These are phyloP conservation scores for Elaeis guineensis DNA, from an alignment of 176 grass and related monocot genomes.

Conservation along the genomic window DNA sequence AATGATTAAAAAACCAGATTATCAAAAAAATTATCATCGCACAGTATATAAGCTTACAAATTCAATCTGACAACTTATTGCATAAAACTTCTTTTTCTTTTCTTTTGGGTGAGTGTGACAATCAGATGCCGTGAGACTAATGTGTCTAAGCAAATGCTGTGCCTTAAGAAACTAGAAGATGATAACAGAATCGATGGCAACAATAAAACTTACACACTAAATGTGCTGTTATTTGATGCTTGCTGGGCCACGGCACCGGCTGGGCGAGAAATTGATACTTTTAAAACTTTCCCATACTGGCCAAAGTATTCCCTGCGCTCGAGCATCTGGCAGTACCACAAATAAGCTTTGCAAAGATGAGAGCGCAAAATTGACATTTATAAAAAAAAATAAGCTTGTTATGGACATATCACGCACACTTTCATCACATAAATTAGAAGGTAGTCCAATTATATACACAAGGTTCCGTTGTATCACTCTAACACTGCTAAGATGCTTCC, in stretches of 20 bases:
- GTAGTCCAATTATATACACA: constrained; percentile 92
- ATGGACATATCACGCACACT: constrained; percentile 38
- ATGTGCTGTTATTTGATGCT: constrained; percentile 55
- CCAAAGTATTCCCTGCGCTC: constrained; percentile 98
- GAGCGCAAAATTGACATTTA: constrained; percentile 6
- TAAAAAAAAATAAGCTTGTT: constrained; percentile 7
- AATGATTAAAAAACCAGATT: no score
- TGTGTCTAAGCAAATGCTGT: no score
- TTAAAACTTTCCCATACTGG: constrained; percentile 91
- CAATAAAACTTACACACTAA: constrained; percentile 68
- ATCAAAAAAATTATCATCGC: no score
- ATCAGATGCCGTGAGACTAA: no score
- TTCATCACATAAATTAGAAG: constrained; percentile 76
- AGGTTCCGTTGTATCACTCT: constrained; percentile 97
- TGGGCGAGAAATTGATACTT: constrained; percentile 83
- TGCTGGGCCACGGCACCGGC: constrained; percentile 62
- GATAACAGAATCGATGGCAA: no score
- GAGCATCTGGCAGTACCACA: constrained; percentile 52
- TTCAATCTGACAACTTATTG: no score
- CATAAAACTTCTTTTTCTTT: no score
- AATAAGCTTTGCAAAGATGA: not conserved
- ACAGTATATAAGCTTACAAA: no score
- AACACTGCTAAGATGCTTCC: constrained; percentile 81
- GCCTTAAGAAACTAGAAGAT: no score
- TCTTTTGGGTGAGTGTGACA: no score